Evolutionary conservation across 768 basidiomycete species (phyloP), one percentile per base, ranked within the genome.

Genomic region (Lactifluus pinguis): DNA sequence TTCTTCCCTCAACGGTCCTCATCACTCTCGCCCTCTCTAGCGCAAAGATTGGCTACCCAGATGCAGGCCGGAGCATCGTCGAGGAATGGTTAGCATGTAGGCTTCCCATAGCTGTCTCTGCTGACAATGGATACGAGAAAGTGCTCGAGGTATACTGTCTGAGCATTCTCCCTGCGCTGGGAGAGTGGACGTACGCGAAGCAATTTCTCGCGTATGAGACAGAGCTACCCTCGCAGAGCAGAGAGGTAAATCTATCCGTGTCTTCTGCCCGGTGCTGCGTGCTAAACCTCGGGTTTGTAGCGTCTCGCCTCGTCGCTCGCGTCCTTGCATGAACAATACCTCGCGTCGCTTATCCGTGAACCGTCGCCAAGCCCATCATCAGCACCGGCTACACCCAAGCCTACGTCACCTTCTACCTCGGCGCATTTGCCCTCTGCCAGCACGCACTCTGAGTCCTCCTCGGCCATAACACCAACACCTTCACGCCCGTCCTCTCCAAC

Each of bases 71-170:
- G 21, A 75, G 76, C 21, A 82, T 92, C 52, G 79, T 84, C 19
- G 90, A 93, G 69, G 84, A 90, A 45, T 93, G 91, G 91, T 74
- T 93, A 25, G 82, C 85, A 3, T 76, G 76, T 44, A 74, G 86
- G 42, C 78, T 78, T 19, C 76, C 77, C 17, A 55, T 13, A 36
- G 71, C 47, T 61, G 56, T 39, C 36, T 62, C 21, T 53, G 49
- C 63, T 6, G 68, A 75, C 0, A 74, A 76, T 50, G 84, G 81
- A 17, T 92, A 92, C 66, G 81, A 81, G 57, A 89, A 87, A 68
- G 79, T 90, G 9, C 68, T 92, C 49, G 89, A 91, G 65, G 70
- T 89, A 11, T 93, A 92, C 71, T 84, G 83, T 66, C 74, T 91
- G 15, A 83, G 85, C 60, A 73, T 92, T 39, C 72, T 93, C 39